Evolutionary conservation across 2,329 filamentous ascomycete genomes (phyloP).

Genomic region (Leptosphaerulina australis): DNA sequence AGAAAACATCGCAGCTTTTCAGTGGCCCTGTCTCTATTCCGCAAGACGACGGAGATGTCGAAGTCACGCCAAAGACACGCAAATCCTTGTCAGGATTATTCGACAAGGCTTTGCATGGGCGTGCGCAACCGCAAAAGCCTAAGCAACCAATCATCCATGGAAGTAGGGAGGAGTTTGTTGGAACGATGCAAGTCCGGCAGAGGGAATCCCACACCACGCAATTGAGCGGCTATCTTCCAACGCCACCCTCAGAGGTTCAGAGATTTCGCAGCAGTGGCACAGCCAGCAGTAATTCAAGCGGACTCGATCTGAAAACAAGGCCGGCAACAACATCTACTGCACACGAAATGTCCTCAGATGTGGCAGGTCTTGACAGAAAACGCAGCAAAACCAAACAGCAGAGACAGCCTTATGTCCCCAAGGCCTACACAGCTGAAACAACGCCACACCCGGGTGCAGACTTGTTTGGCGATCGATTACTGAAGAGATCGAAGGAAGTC

Average conservation of each 20-base stretch:
- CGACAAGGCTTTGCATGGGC: conserved; percentile 22
- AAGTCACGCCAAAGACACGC: conserved; percentile 9
- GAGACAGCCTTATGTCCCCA: conserved; percentile 21
- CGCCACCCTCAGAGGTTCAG: conserved; percentile 30
- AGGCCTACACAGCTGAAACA: conserved; percentile 20
- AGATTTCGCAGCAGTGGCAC: conserved; percentile 18
- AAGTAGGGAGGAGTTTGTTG: conserved; percentile 21
- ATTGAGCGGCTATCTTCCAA: conserved; percentile 26
- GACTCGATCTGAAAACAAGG: not conserved
- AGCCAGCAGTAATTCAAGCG: conserved; percentile 13
- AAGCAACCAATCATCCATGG: conserved; percentile 18
- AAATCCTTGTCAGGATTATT: conserved; percentile 16
- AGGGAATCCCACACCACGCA: conserved; percentile 7
- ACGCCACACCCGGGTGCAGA: conserved; percentile 16
- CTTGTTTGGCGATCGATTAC: conserved; percentile 14
- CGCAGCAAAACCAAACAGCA: conserved; percentile 15
- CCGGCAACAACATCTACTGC: not conserved
- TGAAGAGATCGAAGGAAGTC: conserved; percentile 19
- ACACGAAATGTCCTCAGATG: conserved; percentile 13
- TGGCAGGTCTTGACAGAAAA: conserved; percentile 14
- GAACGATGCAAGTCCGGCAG: conserved; percentile 19
- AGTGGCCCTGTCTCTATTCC: conserved; percentile 28
- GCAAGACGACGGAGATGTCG: conserved; percentile 17
- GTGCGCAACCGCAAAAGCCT: conserved; percentile 9
- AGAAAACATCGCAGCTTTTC: conserved; percentile 20